Conservation (phyloP, 1,284 basidiomycete genomes). For the Naganishia albida region DNA sequence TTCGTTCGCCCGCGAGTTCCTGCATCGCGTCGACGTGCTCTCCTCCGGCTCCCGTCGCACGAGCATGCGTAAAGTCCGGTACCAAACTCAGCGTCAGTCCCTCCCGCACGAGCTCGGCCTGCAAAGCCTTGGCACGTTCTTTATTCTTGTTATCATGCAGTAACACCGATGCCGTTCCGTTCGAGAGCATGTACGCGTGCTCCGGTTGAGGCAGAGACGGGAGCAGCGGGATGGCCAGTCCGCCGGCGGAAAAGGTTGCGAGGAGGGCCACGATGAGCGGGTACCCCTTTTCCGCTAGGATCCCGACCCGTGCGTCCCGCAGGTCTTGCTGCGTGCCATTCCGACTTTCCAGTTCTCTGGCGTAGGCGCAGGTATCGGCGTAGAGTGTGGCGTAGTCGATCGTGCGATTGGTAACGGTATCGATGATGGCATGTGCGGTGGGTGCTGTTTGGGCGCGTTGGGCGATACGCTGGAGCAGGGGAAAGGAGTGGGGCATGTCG, state of each 20-base stretch:
- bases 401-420: slow-evolving; percentile 27
- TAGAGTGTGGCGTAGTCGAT: slow-evolving; percentile 36
- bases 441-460: slow-evolving; percentile 31
- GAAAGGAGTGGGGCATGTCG: slow-evolving; percentile 33
- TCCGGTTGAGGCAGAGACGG: slow-evolving; percentile 46
- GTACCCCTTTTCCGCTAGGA: slow-evolving; percentile 42
- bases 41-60: neutral
- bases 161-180: slow-evolving; percentile 41
- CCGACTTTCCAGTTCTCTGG: slow-evolving; percentile 8
- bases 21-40: slow-evolving; percentile 29
- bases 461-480: slow-evolving; percentile 37
- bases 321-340: slow-evolving; percentile 8
- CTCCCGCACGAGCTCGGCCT: neutral
- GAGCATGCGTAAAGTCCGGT: neutral
- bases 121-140: slow-evolving; percentile 40
- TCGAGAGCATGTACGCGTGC: slow-evolving; percentile 44
- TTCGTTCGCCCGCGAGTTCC: slow-evolving; percentile 38
- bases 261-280: slow-evolving; percentile 39
- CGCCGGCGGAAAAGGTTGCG: slow-evolving; percentile 42
- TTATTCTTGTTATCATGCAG: slow-evolving; percentile 39
- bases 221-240: slow-evolving; percentile 45
- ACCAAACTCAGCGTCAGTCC: neutral
- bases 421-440: slow-evolving; percentile 37
- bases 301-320: slow-evolving; percentile 37
- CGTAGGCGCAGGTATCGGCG: slow-evolving; percentile 36